These are phyloP conservation scores for Abelmoschus esculentus DNA, from an alignment of 345 rosid species.

Conservation along the genomic window DNA sequence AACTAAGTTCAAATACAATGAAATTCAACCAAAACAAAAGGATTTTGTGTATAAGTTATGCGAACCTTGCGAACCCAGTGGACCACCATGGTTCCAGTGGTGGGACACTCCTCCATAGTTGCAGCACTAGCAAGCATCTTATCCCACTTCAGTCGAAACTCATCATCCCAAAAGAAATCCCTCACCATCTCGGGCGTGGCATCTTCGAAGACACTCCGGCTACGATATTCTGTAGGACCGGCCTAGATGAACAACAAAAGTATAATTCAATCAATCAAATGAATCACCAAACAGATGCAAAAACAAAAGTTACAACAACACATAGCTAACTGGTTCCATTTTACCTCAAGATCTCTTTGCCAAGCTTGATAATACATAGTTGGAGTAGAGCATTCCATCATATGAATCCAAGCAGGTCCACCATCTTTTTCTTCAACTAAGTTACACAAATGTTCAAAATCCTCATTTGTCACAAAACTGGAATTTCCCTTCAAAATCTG, in stretches of 20 bases:
- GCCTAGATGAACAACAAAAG: conserved; percentile 15
- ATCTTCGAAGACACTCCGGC: conserved; percentile 78
- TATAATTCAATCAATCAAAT: conserved; percentile 20
- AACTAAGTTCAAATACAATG: conserved; percentile 8
- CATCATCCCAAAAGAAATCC: conserved; percentile 98
- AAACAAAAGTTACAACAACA: background rate
- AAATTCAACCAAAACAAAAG: conserved; percentile 1
- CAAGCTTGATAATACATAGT: conserved; percentile 80
- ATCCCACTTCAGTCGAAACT: conserved; percentile 74
- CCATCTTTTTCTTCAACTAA: conserved; percentile 86
- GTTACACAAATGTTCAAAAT: conserved; percentile 24
- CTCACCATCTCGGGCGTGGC: conserved; percentile 81
- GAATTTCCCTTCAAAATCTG: conserved; percentile 26
- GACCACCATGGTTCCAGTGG: conserved; percentile 71
- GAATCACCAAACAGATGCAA: background rate
- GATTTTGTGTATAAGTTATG: background rate
- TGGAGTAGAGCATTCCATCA: conserved; percentile 81
- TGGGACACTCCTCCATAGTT: conserved; percentile 59
- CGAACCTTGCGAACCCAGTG: conserved; percentile 93
- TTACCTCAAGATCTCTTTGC: conserved; percentile 84
- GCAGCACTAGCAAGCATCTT: conserved; percentile 65
- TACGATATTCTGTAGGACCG: conserved; percentile 91
- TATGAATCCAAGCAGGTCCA: conserved; percentile 89
- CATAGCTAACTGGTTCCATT: background rate
- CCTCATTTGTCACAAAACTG: conserved; percentile 31